phyloP scores from a whole-genome alignment of 768 basidiomycete genomes.

The Lactarius hatsudake region DNA sequence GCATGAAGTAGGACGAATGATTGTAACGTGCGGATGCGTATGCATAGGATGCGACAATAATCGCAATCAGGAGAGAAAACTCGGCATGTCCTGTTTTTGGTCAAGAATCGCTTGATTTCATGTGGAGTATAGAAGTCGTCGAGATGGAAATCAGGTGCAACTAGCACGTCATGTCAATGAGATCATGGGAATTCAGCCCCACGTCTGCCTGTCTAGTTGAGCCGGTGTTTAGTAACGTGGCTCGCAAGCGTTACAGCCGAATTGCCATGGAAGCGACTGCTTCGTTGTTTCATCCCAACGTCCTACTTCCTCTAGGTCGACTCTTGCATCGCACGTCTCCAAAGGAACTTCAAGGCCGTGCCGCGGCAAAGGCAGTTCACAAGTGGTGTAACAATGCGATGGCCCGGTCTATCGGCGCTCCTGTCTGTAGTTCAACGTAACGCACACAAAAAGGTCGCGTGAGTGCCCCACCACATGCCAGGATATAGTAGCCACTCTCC shows the following conservation, averaged over 20 bases:
- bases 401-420: neutral
- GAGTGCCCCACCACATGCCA: neutral
- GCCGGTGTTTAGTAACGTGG: neutral
- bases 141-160: neutral
- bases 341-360: neutral
- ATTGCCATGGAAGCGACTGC: neutral
- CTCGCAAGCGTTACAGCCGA: neutral
- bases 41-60: neutral
- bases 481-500: neutral
- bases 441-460: neutral
- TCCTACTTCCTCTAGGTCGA: neutral
- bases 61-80: neutral
- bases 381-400: neutral
- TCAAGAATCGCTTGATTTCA: neutral
- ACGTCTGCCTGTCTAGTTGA: neutral
- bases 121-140: neutral
- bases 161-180: neutral
- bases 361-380: neutral
- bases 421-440: too few relatives aligned
- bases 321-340: neutral
- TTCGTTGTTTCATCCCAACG: neutral
- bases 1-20: neutral
- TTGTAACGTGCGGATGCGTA: neutral
- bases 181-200: neutral
- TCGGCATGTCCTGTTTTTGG: neutral